A percentile compares a stretch with the other conserved stretches of the same genome.
phyloP scores from a whole-genome alignment of 805 yeast genomes.

The Clavispora carvajalis region DNA sequence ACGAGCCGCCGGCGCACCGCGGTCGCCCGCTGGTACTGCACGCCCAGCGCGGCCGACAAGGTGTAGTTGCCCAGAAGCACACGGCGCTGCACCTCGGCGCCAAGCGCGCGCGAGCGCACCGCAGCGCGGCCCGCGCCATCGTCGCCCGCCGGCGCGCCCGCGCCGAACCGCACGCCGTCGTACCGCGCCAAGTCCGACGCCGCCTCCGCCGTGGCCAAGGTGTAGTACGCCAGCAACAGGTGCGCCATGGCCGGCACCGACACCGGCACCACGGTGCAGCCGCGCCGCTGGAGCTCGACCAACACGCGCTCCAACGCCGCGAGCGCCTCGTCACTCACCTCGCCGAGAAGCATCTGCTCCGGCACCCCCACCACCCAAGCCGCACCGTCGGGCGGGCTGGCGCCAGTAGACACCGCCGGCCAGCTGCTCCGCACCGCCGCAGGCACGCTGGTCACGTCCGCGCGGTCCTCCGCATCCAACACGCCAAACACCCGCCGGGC shows the following conservation, averaged over 20 bases:
- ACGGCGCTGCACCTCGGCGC: conserved; percentile 83
- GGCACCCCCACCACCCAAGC: conserved; percentile 65
- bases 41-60: conserved; percentile 67
- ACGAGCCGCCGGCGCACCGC: conserved; percentile 55
- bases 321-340: conserved; percentile 45
- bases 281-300: conserved; percentile 36
- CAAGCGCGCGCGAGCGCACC: conserved; percentile 69
- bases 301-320: conserved; percentile 45
- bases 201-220: conserved; percentile 90
- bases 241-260: conserved; percentile 65
- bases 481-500: conserved; percentile 47
- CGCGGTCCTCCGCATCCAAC: conserved; percentile 57
- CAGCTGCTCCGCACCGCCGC: conserved; percentile 24
- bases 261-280: conserved; percentile 55
- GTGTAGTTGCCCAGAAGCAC: conserved; percentile 83
- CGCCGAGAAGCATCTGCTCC: conserved; percentile 54
- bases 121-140: conserved; percentile 95
- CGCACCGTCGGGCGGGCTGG: no score
- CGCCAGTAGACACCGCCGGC: conserved; percentile 13
- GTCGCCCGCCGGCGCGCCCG: conserved; percentile 51
- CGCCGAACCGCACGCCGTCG: conserved; percentile 88
- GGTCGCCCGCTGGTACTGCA: conserved; percentile 75
- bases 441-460: conserved; percentile 73
- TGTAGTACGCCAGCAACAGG: conserved; percentile 77
- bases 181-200: conserved; percentile 84